Evolutionary conservation across 768 basidiomycete genomes (phyloP).

Genomic region (Leccinellum albellum): DNA sequence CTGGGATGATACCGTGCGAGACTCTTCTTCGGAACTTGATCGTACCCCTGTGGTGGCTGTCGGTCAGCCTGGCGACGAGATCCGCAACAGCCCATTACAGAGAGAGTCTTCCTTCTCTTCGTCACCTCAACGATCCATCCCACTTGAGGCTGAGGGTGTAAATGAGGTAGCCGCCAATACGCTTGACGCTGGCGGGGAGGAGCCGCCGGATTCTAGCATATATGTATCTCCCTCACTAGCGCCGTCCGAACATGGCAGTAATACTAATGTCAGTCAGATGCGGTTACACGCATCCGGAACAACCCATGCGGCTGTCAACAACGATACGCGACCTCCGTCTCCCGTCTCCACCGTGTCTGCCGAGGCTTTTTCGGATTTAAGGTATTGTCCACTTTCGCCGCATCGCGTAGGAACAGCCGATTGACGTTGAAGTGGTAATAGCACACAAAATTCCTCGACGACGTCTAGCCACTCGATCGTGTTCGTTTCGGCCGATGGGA

Average conservation of each 20-base stretch:
- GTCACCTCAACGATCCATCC: neutral
- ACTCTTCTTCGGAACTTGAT: neutral
- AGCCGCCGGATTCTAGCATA: neutral
- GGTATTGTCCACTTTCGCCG: conserved; percentile 3
- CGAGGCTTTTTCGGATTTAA: conserved; percentile 14
- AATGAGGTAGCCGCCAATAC: neutral
- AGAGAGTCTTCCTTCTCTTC: neutral
- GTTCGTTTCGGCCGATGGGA: conserved; percentile 28
- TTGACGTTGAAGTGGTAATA: neutral
- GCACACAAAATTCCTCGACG: conserved; percentile 4
- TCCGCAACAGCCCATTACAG: neutral
- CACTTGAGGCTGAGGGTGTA: neutral
- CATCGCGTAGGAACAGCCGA: neutral
- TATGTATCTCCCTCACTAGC: conserved; percentile 21
- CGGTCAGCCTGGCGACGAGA: neutral
- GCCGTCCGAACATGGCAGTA: conserved; percentile 29
- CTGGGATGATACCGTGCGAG: neutral
- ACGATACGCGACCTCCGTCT: conserved; percentile 11
- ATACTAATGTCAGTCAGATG: neutral
- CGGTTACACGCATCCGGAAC: neutral
- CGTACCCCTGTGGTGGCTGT: neutral
- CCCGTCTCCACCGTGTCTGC: conserved; percentile 9
- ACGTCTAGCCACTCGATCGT: conserved; percentile 26
- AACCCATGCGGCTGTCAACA: neutral
- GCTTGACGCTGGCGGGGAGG: neutral